Percentiles rank a stretch among this genome's conserved stretches.
These are phyloP conservation scores for Nitzschia sp. DNA, from an alignment of 108 stramenopile genomes.

Conservation along the genomic window DNA sequence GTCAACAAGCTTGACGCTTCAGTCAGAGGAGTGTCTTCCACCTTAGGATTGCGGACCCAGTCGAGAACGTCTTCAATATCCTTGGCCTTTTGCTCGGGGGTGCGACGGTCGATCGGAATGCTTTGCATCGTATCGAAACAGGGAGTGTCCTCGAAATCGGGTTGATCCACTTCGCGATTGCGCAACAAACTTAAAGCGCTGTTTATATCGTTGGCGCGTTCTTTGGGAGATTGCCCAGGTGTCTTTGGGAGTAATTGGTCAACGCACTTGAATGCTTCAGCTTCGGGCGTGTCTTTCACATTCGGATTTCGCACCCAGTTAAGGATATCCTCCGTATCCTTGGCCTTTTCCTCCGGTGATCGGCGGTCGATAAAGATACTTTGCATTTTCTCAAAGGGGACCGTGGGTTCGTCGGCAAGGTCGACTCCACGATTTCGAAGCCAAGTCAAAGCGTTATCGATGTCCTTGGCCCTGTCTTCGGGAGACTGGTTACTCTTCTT, in stretches of 20 bases:
- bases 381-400: slow-evolving; percentile 20
- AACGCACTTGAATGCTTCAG: slow-evolving; percentile 19
- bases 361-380: slow-evolving; percentile 15
- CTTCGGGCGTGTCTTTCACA: neutral
- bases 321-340: slow-evolving; percentile 29
- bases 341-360: slow-evolving; percentile 19
- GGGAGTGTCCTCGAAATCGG: neutral
- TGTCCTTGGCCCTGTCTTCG: slow-evolving; percentile 29
- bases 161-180: slow-evolving; percentile 6
- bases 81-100: slow-evolving; percentile 24
- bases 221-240: neutral
- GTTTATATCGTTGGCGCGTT: neutral
- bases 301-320: slow-evolving; percentile 36
- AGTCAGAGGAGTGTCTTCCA: neutral
- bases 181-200: slow-evolving; percentile 30
- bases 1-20: slow-evolving; percentile 19
- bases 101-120: neutral
- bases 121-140: slow-evolving; percentile 10
- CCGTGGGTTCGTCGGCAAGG: neutral
- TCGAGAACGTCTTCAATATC: slow-evolving; percentile 17
- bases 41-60: slow-evolving; percentile 29
- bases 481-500: slow-evolving; percentile 22
- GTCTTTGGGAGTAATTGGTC: slow-evolving; percentile 19
- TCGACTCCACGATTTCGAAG: slow-evolving; percentile 15
- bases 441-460: slow-evolving; percentile 41